These are phyloP conservation scores for Xerocomellus amylosporus DNA, from an alignment of 768 basidiomycete species.

Conservation along the genomic window DNA sequence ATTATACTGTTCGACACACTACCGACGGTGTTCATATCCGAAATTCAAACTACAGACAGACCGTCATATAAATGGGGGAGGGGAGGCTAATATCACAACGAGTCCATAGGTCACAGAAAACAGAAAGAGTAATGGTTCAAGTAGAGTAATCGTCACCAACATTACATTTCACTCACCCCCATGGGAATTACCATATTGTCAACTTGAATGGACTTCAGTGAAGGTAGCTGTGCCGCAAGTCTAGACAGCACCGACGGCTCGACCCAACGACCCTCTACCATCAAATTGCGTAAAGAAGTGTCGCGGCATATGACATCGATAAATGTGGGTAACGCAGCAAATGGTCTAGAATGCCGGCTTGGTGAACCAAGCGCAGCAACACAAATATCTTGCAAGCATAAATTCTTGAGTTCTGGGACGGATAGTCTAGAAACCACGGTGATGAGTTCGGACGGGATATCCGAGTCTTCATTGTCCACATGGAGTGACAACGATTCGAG, in stretches of 20 bases:
- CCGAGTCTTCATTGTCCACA: constrained; percentile 54
- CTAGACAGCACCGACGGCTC: constrained; percentile 12
- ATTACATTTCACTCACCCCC: constrained; percentile 10
- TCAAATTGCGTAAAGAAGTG: constrained; percentile 11
- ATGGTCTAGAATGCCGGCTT: constrained; percentile 24
- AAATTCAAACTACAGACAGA: constrained; percentile 5
- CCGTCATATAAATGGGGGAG: neutral
- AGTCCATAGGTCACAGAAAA: constrained; percentile 1
- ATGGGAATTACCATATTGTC: constrained; percentile 1
- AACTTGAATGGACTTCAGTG: constrained; percentile 14
- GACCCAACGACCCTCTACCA: constrained; percentile 29
- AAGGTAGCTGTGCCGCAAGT: constrained; percentile 14
- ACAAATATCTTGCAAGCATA: constrained; percentile 47
- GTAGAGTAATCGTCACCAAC: neutral
- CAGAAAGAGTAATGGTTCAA: constrained; percentile 1
- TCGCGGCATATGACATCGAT: constrained; percentile 4
- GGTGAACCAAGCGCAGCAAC: neutral
- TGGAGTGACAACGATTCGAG: constrained; percentile 49
- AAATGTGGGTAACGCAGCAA: constrained; percentile 38
- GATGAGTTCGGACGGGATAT: constrained; percentile 61
- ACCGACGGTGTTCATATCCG: neutral
- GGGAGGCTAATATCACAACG: constrained; percentile 4
- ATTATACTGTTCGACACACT: constrained; percentile 1
- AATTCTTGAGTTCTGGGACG: constrained; percentile 45
- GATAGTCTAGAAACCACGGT: constrained; percentile 49